Evolutionary conservation across 1,139 yeast genomes (phyloP), one percentile per base, ranked within the genome.

Genomic region (Yamadazyma dendronema): DNA sequence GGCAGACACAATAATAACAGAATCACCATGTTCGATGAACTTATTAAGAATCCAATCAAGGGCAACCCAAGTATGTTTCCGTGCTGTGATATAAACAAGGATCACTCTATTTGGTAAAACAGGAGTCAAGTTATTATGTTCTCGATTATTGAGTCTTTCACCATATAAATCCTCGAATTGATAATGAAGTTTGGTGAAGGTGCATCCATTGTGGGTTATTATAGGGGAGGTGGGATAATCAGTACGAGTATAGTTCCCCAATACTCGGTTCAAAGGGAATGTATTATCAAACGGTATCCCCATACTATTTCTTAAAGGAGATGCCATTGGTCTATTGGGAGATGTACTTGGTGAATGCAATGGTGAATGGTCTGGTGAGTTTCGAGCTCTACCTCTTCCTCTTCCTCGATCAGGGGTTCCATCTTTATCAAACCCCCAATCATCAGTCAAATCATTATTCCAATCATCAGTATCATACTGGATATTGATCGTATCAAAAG

Each of bases 1-100:
- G 6, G 75, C 65, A 2, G 62, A 77, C 55, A 49, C 86, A 8
- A 84, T 72, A 4, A 84, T 74, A 3, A 84, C 59, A 7, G 79
- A 72, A 53, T 84, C 94, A 6, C 87, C 85, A 48, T 79, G 63
- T 46, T 74, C 78, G 10, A 80, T 55, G 13, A 80, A 61, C 31
- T 65, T 61, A 30, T 63, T 65, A 40, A 84, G 57, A 3, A 76
- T 62, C 84, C 85, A 84, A 54, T 84, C 95, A 33, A 84, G 60
- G 0, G 88, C 81, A 3, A 82, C 87, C 92, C 94, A 84, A 0
- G 92, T 82, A 58, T 84, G 90, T 32, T 66, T 72, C 42, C 90
- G 65, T 1, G 88, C 95, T 43, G 81, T 72, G 5, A 84, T 67
- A 54, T 83, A 84, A 17, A 82, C 80, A 49, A 84, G 52, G 7